phyloP scores from a whole-genome alignment of 371 early-diverging fungal species.

The Mucor sp. region DNA sequence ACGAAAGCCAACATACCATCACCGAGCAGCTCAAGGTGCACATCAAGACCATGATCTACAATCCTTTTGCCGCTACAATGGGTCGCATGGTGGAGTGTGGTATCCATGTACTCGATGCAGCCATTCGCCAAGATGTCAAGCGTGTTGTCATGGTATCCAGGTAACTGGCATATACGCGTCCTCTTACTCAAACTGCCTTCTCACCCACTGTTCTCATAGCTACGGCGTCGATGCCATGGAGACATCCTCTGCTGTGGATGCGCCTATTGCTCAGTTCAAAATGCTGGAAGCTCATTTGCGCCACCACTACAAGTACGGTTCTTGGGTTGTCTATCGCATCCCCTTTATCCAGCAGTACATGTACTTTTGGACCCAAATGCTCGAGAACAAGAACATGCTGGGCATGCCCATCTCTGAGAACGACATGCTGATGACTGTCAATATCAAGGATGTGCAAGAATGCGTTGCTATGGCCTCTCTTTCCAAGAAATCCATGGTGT shows the following conservation, averaged over 20 bases:
- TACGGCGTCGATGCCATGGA: not conserved
- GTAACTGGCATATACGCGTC: too few species aligned
- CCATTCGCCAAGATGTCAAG: slow-evolving; percentile 5
- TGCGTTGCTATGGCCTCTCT: slow-evolving; percentile 11
- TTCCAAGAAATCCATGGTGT: slow-evolving; percentile 3
- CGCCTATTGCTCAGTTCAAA: not conserved
- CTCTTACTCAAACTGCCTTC: too few species aligned
- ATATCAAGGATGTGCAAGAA: slow-evolving; percentile 19
- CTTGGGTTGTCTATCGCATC: slow-evolving; percentile 13
- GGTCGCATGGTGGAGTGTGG: not conserved
- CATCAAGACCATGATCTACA: slow-evolving; percentile 12
- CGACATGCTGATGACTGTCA: slow-evolving; percentile 15
- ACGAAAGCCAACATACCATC: slow-evolving; percentile 11
- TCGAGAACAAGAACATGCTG: slow-evolving; percentile 18
- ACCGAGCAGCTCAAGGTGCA: slow-evolving; percentile 3
- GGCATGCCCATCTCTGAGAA: slow-evolving; percentile 14
- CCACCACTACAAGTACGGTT: not conserved
- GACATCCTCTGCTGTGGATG: not conserved
- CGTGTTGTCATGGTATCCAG: slow-evolving; percentile 16
- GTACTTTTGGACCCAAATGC: slow-evolving; percentile 26
- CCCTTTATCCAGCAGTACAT: slow-evolving; percentile 27
- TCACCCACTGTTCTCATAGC: not conserved
- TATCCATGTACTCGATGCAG: slow-evolving; percentile 11
- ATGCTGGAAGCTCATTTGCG: slow-evolving; percentile 7
- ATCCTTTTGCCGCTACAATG: not conserved